Evolutionary conservation across 371 early-diverging fungal genomes (phyloP).

Genomic region (Mucor indicus): DNA sequence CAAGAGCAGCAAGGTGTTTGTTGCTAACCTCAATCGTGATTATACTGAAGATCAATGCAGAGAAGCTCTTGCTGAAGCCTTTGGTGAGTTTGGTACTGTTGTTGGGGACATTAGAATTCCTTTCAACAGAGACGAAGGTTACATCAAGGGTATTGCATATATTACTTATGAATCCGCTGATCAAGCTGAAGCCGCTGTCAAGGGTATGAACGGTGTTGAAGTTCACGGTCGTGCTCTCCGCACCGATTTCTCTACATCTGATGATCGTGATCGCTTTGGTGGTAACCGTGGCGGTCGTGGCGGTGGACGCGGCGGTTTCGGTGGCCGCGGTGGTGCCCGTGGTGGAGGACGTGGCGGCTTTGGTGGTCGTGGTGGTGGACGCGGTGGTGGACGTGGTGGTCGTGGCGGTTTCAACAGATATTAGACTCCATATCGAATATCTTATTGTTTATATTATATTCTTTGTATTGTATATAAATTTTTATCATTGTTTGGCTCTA

Average conservation of each 20-base stretch:
- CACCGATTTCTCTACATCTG: conserved; percentile 54
- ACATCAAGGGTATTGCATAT: conserved; percentile 75
- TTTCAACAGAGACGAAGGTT: conserved; percentile 58
- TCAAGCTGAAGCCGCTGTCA: conserved; percentile 66
- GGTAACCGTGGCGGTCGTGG: conserved; percentile 6
- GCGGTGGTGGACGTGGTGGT: conserved; percentile 15
- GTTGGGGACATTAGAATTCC: conserved; percentile 63
- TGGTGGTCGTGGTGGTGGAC: conserved; percentile 9
- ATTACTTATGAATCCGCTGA: conserved; percentile 62
- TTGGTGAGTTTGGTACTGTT: conserved; percentile 84
- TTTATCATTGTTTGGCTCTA: too few species aligned
- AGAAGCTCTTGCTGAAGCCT: conserved; percentile 74
- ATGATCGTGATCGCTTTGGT: conserved; percentile 32
- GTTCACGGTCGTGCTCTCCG: conserved; percentile 71
- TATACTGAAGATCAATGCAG: conserved; percentile 90
- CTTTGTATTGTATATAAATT: background rate
- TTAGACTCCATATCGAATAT: background rate
- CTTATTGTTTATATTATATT: too few species aligned
- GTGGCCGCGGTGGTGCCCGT: conserved; percentile 15
- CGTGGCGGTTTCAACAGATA: too few species aligned
- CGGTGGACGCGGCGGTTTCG: conserved; percentile 10
- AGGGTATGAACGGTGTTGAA: conserved; percentile 60
- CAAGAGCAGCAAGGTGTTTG: conserved; percentile 72
- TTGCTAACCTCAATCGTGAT: conserved; percentile 90
- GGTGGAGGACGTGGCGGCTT: conserved; percentile 19